phyloP scores from a whole-genome alignment of 352 stramenopile genomes.

The Blastocystis sp. region DNA sequence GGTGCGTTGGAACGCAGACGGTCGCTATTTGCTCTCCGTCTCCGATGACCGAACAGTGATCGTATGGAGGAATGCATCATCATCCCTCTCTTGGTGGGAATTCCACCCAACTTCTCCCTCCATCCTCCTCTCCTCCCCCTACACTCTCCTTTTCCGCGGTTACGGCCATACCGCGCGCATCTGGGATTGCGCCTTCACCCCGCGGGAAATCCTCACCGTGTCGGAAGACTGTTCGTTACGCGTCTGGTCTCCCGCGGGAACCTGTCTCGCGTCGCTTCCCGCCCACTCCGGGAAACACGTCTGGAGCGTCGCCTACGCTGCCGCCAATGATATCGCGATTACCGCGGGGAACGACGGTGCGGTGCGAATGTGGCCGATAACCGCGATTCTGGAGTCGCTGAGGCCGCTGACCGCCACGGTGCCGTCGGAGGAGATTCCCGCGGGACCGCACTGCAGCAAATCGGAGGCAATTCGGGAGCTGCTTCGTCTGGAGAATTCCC shows the following conservation, averaged over 20 bases:
- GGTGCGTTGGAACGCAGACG: slow-evolving; percentile 44
- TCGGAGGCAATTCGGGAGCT: slow-evolving; percentile 39
- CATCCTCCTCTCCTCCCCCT: background rate
- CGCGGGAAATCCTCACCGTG: background rate
- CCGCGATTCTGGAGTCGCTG: background rate
- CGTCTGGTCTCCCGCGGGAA: background rate
- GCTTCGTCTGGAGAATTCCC: background rate
- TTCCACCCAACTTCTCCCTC: background rate
- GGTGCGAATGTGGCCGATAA: slow-evolving; percentile 43
- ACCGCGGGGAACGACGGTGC: slow-evolving; percentile 46
- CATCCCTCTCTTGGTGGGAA: background rate
- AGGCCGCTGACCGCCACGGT: background rate
- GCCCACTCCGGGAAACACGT: slow-evolving; percentile 50
- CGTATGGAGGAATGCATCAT: background rate
- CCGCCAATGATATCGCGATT: background rate
- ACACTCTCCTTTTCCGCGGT: background rate
- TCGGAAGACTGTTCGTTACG: slow-evolving; percentile 48
- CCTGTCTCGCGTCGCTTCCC: background rate
- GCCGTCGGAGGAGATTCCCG: background rate
- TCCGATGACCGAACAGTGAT: slow-evolving; percentile 47
- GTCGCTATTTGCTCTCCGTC: slow-evolving; percentile 49
- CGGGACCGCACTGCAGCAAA: background rate
- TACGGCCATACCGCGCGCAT: slow-evolving; percentile 30
- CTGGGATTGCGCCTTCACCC: slow-evolving; percentile 37
- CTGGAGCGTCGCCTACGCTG: slow-evolving; percentile 32